Evolutionary conservation across 2,329 filamentous ascomycete species (phyloP).

Genomic region (Phoma sp.): DNA sequence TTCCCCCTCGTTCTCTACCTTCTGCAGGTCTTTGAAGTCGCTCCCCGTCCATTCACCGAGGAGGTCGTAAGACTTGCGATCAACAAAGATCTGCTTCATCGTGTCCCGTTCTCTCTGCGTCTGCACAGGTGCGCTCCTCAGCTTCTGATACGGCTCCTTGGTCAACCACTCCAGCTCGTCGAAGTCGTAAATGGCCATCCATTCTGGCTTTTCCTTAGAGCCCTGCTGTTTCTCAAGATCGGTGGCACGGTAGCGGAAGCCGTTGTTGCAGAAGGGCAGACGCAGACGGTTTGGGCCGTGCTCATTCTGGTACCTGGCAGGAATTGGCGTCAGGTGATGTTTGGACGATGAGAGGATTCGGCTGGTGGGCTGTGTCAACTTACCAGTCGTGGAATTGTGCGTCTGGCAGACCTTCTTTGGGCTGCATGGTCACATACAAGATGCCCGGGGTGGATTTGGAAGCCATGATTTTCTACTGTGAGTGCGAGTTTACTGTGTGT

Average conservation of each 20-base stretch:
- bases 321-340: conserved; percentile 42
- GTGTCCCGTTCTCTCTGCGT: conserved; percentile 66
- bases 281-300: conserved; percentile 83
- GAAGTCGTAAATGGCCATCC: conserved; percentile 83
- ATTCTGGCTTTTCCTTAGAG: conserved; percentile 64
- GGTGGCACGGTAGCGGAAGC: conserved; percentile 76
- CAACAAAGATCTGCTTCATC: conserved; percentile 71
- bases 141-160: conserved; percentile 70
- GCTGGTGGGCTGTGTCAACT: conserved; percentile 32
- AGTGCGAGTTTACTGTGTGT: not conserved
- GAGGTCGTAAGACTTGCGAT: conserved; percentile 74
- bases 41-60: conserved; percentile 61
- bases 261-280: conserved; percentile 75
- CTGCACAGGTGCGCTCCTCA: conserved; percentile 65
- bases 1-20: conserved; percentile 62
- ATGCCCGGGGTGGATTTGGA: conserved; percentile 64
- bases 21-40: conserved; percentile 66
- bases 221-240: conserved; percentile 55
- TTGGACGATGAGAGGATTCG: conserved; percentile 26
- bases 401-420: conserved; percentile 67
- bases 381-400: conserved; percentile 76
- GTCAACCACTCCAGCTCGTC: conserved; percentile 74
- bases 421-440: conserved; percentile 88
- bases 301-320: conserved; percentile 77
- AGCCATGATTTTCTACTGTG: conserved; percentile 45